Evolutionary conservation across 2,329 filamentous ascomycete genomes (phyloP).

Genomic region (Sclerotiophoma versabilis): DNA sequence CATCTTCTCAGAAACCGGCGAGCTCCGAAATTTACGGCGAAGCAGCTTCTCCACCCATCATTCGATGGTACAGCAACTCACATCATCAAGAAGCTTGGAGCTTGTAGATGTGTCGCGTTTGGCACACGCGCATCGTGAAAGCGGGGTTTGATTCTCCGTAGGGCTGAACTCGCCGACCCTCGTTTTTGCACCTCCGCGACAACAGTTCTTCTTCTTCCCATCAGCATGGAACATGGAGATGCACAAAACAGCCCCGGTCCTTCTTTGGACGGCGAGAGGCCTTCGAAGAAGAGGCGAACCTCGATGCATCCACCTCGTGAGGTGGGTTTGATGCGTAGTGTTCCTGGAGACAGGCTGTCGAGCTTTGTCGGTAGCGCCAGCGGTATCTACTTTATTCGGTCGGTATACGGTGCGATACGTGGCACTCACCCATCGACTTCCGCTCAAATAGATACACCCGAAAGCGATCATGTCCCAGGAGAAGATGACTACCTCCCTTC

Average conservation of each 20-base stretch:
- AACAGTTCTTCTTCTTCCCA: background rate
- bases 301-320: constrained; percentile 43
- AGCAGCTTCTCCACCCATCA: too few species aligned
- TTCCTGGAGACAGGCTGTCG: constrained; percentile 55
- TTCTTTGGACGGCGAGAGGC: constrained; percentile 4
- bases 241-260: constrained; percentile 1
- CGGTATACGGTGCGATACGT: constrained; percentile 60
- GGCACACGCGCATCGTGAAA: background rate
- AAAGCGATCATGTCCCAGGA: constrained; percentile 60
- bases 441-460: constrained; percentile 31
- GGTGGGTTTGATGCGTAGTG: constrained; percentile 61
- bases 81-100: background rate
- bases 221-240: constrained; percentile 18
- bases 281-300: constrained; percentile 24
- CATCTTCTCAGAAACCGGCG: background rate
- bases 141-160: constrained; percentile 24
- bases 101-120: background rate
- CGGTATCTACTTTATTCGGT: constrained; percentile 66
- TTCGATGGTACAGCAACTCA: background rate
- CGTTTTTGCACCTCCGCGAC: background rate
- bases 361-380: constrained; percentile 66
- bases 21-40: background rate
- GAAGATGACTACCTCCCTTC: constrained; percentile 62
- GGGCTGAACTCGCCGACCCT: constrained; percentile 1
- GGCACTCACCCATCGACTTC: constrained; percentile 28